Base-by-base conservation (phyloP, 352 stramenopile genomes). In the Phytophthora meadii region DNA sequence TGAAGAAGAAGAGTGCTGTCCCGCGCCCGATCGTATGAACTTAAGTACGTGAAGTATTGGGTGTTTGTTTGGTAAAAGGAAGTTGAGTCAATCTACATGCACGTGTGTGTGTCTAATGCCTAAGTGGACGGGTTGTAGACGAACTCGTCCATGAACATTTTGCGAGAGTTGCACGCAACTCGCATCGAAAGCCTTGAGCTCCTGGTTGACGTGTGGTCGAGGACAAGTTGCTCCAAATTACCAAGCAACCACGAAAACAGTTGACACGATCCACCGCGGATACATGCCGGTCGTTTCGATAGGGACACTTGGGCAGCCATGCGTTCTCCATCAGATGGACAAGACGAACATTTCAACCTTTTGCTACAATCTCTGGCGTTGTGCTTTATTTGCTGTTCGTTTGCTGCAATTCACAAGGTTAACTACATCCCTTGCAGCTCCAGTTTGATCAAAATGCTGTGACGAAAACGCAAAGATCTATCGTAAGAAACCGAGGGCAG, bases 11-110 rank as follows among this genome's bases (percentile, higher is more conserved):
- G 36, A 56, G 17, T 19, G 42, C 46, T 14, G 15, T 68, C 4
- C 52, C 53, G n/a, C 59, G 25, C n/a, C 39, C 58, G 24, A 70
- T 70, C 32, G 58, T 64, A 51, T 73, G 32, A 68, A 34, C 14
- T 22, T 22, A 22, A 22, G 22, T 22, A 22, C 22, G 1, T 25
- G 7, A 40, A 34, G 1, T 14, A 14, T 3, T 14, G 30, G 7
- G 30, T 36, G 30, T 36, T 14, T 12, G 30, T 34, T 34, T 34
- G 30, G 8, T 34, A 14, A 36, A 36, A 14, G 30, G 30, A 36
- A 36, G 9, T 36, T 36, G 30, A 36, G 3, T 36, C 15, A 11
- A 45, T 24, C 7, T 17, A 34, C 17, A 8, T 36, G 24, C 30
- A 22, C 30, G 19, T 25, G n/a, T 27, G 1, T 14, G 30, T 3